Percentiles rank a stretch among this genome's conserved stretches.
Conservation (phyloP, 768 basidiomycete genomes). For the Chalciporus chontae region DNA sequence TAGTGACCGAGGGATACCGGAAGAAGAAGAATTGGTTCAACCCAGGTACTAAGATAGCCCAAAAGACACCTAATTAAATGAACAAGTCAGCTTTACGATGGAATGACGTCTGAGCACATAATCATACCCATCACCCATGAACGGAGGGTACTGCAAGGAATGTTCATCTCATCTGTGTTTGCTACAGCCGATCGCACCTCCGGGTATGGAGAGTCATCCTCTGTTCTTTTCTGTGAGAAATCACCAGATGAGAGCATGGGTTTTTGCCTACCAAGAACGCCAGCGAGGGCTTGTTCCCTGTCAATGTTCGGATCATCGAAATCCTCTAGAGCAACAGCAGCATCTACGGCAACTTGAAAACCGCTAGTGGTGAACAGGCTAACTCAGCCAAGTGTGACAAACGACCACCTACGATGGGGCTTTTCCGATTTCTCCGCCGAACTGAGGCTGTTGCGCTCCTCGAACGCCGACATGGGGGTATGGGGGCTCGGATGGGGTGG, state of each 20-base stretch:
- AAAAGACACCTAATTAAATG: slow-evolving; percentile 33
- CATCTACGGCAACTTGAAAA: not conserved
- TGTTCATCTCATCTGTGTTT: slow-evolving; percentile 65
- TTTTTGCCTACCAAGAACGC: slow-evolving; percentile 22
- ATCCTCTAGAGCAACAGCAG: slow-evolving; percentile 12
- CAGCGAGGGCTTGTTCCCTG: slow-evolving; percentile 23
- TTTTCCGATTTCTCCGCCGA: slow-evolving; percentile 27
- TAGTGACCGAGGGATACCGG: slow-evolving; percentile 50
- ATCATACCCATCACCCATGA: slow-evolving; percentile 53
- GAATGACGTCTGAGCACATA: not conserved
- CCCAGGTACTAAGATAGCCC: slow-evolving; percentile 63
- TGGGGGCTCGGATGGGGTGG: not conserved
- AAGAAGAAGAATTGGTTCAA: slow-evolving; percentile 80
- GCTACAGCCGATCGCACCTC: slow-evolving; percentile 78
- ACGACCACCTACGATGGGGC: not conserved
- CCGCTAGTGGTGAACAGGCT: not conserved
- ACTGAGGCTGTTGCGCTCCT: slow-evolving; percentile 14
- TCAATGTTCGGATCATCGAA: slow-evolving; percentile 40
- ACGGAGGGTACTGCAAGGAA: slow-evolving; percentile 60
- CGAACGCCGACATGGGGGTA: slow-evolving; percentile 19
- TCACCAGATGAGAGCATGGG: not conserved
- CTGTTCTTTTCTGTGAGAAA: slow-evolving; percentile 24
- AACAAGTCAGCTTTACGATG: not conserved
- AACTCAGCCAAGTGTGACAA: too few relatives aligned
- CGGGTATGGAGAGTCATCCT: slow-evolving; percentile 82